Evolutionary conservation across 805 yeast genomes (phyloP).

Genomic region (Maudiozyma pseudohumilis): DNA sequence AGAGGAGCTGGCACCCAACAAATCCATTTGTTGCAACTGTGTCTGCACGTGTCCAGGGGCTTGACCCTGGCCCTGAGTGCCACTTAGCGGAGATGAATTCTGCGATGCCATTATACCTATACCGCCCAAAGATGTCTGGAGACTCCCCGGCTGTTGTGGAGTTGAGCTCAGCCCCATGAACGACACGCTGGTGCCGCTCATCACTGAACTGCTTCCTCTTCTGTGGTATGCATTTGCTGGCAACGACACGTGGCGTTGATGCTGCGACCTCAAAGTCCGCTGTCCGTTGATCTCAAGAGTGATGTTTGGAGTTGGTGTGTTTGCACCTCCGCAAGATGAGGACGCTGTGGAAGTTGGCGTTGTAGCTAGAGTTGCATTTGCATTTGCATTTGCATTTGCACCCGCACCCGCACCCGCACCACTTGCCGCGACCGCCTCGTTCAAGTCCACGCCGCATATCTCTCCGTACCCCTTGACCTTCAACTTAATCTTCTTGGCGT

Average conservation of each 20-base stretch:
- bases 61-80: slow-evolving; percentile 9
- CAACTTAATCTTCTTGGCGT: slow-evolving; percentile 34
- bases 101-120: slow-evolving; percentile 6
- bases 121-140: slow-evolving; percentile 6
- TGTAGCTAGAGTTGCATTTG: too few relatives aligned
- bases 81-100: slow-evolving; percentile 9
- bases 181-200: too few relatives aligned
- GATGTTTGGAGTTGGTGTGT: slow-evolving; percentile 7
- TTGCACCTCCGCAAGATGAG: slow-evolving; percentile 1
- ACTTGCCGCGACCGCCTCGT: too few relatives aligned
- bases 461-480: slow-evolving; percentile 26
- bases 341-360: neutral
- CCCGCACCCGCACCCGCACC: too few relatives aligned
- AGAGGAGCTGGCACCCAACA: neutral
- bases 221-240: slow-evolving; percentile 27
- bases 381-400: too few relatives aligned
- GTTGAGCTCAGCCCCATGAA: too few relatives aligned
- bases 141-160: slow-evolving; percentile 3
- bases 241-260: slow-evolving; percentile 27
- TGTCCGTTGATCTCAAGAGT: slow-evolving; percentile 6
- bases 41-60: too few relatives aligned
- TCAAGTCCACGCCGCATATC: slow-evolving; percentile 15
- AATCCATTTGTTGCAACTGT: slow-evolving; percentile 4
- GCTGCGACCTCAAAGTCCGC: slow-evolving; percentile 20
- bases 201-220: slow-evolving; percentile 23